phyloP scores from a whole-genome alignment of 371 early-diverging fungal species.

The Mortierella sp. region DNA sequence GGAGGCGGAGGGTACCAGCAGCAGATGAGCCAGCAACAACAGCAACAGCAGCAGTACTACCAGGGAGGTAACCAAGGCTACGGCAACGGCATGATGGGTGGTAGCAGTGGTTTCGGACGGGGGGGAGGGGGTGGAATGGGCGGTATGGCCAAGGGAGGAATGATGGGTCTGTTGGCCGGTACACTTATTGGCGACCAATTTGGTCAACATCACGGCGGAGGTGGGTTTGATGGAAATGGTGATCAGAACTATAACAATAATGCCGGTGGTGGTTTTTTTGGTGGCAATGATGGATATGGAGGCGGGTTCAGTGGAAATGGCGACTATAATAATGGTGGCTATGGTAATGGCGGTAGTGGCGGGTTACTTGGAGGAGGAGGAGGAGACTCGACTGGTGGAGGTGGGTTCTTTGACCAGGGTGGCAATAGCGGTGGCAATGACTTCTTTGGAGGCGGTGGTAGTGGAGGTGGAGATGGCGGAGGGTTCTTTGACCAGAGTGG shows the following conservation, averaged over 20 bases:
- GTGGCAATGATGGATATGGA: constrained; percentile 7
- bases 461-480: background rate
- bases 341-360: background rate
- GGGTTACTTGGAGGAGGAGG: constrained; percentile 9
- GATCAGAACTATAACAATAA: constrained; percentile 3
- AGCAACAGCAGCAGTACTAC: background rate
- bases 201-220: constrained; percentile 1
- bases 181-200: constrained; percentile 1
- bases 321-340: constrained; percentile 6
- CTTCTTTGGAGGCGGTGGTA: background rate
- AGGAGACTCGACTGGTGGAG: constrained; percentile 9
- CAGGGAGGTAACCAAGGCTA: constrained; percentile 3
- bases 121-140: constrained; percentile 26
- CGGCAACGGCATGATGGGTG: constrained; percentile 10
- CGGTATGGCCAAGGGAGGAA: constrained; percentile 29
- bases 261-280: background rate
- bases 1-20: constrained; percentile 17
- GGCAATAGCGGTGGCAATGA: constrained; percentile 1
- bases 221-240: background rate
- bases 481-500: constrained; percentile 24
- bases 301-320: constrained; percentile 3
- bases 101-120: background rate
- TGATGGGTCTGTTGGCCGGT: constrained; percentile 23
- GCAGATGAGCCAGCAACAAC: constrained; percentile 27
- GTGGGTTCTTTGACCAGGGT: background rate